Base-by-base conservation (phyloP, 2,329 filamentous ascomycete species). In the Colletotrichum brevisporum region DNA sequence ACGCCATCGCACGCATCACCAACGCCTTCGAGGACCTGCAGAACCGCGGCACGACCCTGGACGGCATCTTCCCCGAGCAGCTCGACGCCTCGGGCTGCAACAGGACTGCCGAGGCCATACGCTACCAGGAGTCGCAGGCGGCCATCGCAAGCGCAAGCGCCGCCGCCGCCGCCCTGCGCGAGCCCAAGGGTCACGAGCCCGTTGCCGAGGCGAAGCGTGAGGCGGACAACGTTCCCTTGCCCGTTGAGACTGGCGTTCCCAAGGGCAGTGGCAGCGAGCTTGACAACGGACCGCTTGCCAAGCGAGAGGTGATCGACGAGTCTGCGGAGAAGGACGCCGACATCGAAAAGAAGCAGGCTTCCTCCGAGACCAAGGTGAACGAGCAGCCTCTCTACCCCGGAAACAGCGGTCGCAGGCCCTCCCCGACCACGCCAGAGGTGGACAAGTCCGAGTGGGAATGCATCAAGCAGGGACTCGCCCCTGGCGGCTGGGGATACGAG, bases 1-100 rank as follows among this genome's bases (percentile, higher is more conserved):
- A 97, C 81, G 94, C 94, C 16, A 86, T 97, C 70, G 93, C 94
- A 56, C 91, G 94, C 69, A 93, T 98, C 74, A 97, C 94, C 18
- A 85, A 97, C 76, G 91, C 91, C 8, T 85, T 98, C 27, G 88
- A 94, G 71, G 88, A 91, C 59, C 89, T 91, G 81, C 94, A 97
- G 81, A 88, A 90, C 73, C 82, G 83, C 3, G 87, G 85, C 5
- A 95, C 92, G 1, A 85, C 85, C 3, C 82, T 97, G 8, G 89
- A 92, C 2, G 94, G 95, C 2, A 87, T 97, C 75, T 97, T 95
- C 83, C 94, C 95, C 0, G 87, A 93, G 72, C 84, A 83, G 47
- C 81, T 98, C 13, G 94, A 97, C 80, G 90, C 92, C 10, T 92
- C 91, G 27, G 94, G 94, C 5, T 97, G 94, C 78, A 91, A 93